Evolutionary conservation across 2,329 filamentous ascomycete species (phyloP), one percentile per base, ranked within the genome.

Genomic region (Apiospora rasikravindrae): DNA sequence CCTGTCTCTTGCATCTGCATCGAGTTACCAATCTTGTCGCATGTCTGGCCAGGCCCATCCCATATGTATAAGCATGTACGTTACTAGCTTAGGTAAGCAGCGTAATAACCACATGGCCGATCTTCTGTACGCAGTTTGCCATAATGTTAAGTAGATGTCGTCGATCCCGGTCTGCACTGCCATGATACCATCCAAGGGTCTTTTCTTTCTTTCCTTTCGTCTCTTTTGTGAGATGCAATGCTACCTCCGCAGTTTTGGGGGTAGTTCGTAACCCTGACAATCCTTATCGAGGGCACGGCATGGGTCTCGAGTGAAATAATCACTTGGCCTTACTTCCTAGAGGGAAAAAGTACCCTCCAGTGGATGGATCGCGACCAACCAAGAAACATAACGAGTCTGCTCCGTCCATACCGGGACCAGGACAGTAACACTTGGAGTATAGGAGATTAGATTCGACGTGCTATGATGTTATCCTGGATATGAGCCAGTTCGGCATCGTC

Each of bases 401-500:
- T 57, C 26, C 26, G 51, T 33, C 26, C 8, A 29, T 33, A 57
- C 51, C 51, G 51, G 51, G 26, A 57, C 51, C 51, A 33, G 53
- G 29, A 61, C 29, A 22, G 53, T 40, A 40, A 13, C 29, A n/a
- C 10, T 1, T 64, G 19, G 33, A 40, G 57, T 40, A 64, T 64
- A 64, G 33, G 57, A 64, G 57, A 64, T 64, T 64, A n/a, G 57
- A 13, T 40, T 64, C 57, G 33, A 64, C 57, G 33, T 64, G 22
- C 29, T 14, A 64, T 37, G 29, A 37, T 64, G 33, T 64, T 40
- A 64, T 64, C 57, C 33, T 64, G 33, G 29, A 40, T 10, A 40
- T 37, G 33, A 64, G 33, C 57, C 57, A 40, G 33, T 64, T 40
- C 57, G 29, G 19, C 19, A n/a, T 64, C 33, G 57, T 64, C 33